Percentiles rank a stretch among this genome's conserved stretches.
Evolutionary conservation across 768 basidiomycete species (phyloP).

Genomic region (Agrocybe pediades): DNA sequence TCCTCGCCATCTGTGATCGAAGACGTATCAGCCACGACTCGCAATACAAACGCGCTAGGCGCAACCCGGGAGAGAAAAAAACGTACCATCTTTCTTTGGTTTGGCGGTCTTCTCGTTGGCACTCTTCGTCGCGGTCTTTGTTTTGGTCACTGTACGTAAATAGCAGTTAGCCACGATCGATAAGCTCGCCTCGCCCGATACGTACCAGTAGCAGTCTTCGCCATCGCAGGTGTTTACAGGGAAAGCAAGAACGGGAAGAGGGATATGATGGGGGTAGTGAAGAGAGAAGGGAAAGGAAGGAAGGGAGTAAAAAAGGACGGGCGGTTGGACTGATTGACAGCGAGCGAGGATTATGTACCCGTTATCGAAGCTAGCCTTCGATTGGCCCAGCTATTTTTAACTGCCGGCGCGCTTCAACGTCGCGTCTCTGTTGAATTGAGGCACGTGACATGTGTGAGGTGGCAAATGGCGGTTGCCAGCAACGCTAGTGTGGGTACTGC

Average conservation of each 20-base stretch:
- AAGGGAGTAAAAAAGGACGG: slow-evolving; percentile 10
- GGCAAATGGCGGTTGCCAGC: neutral
- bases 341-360: slow-evolving; percentile 12
- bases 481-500: neutral
- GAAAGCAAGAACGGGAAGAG: too few species aligned
- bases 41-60: neutral
- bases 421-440: neutral
- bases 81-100: slow-evolving; percentile 33
- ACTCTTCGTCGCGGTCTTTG: slow-evolving; percentile 58
- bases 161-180: slow-evolving; percentile 2
- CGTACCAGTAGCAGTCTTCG: slow-evolving; percentile 52
- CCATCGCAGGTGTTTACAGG: too few species aligned
- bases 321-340: slow-evolving; percentile 9
- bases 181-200: neutral
- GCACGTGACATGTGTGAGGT: neutral
- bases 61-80: neutral
- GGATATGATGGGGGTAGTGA: slow-evolving; percentile 11
- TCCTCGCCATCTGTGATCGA: slow-evolving; percentile 35
- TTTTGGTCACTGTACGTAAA: slow-evolving; percentile 44
- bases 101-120: slow-evolving; percentile 45
- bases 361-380: slow-evolving; percentile 25
- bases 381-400: neutral
- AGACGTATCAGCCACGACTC: neutral
- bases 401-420: neutral
- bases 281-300: slow-evolving; percentile 10